These are phyloP conservation scores for Fonsecaea nubica DNA, from an alignment of 2,329 filamentous ascomycete genomes.

Conservation along the genomic window DNA sequence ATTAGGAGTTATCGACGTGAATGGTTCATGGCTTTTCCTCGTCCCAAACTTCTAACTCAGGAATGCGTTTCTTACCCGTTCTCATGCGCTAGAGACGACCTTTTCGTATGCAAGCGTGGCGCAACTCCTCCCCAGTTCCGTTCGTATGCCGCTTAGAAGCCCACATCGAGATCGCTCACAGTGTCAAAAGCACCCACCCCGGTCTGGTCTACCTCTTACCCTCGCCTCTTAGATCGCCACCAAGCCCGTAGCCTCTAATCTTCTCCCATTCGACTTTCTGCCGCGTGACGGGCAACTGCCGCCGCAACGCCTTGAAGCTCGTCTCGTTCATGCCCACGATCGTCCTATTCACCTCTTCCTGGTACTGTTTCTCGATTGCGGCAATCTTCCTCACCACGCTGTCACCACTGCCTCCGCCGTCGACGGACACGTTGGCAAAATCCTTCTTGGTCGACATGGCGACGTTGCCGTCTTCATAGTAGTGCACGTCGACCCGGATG, in stretches of 20 bases:
- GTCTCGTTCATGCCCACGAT: slow-evolving; percentile 90
- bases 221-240: slow-evolving; percentile 45
- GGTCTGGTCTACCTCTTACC: slow-evolving; percentile 24
- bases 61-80: slow-evolving; percentile 32
- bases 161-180: background rate
- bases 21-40: background rate
- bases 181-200: background rate
- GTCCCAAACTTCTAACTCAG: background rate
- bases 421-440: slow-evolving; percentile 28
- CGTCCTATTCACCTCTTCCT: slow-evolving; percentile 91
- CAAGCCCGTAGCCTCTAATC: slow-evolving; percentile 87
- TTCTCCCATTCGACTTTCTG: slow-evolving; percentile 99
- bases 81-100: background rate
- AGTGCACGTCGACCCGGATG: slow-evolving; percentile 95
- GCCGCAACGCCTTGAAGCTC: slow-evolving; percentile 88
- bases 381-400: slow-evolving; percentile 81
- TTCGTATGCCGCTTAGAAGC: background rate
- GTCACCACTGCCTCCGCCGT: slow-evolving; percentile 59
- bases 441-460: slow-evolving; percentile 84
- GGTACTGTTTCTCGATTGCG: slow-evolving; percentile 84
- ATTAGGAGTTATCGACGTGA: background rate
- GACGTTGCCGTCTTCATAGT: slow-evolving; percentile 99
- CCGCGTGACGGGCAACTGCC: slow-evolving; percentile 92
- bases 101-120: background rate
- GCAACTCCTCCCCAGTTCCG: background rate